Conservation (phyloP, 345 rosid genomes). For the sweet orange (Citrus sinensis) region DVS_A1.0 CM039161.1:21228001-21228500, state of each 20-base stretch:
- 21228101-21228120: background rate
- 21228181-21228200: background rate
- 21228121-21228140: background rate
- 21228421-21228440: background rate
- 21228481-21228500: background rate
- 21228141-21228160: background rate
- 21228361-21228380: constrained; percentile 28
- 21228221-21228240: constrained; percentile 14
- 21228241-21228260: constrained; percentile 4
- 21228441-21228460: constrained; percentile 25
- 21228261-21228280: background rate
- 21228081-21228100: background rate
- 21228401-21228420: background rate
- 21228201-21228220: background rate
- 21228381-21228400: constrained; percentile 21
- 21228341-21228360: constrained; percentile 23
- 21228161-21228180: background rate
- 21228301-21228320: constrained; percentile 2
- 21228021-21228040: no score
- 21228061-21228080: background rate
- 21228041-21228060: background rate
- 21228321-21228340: constrained; percentile 6
- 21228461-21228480: constrained; percentile 36
- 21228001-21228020: no score
- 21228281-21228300: background rate